Evolutionary conservation across 257 asterid genomes (phyloP).

Genomic region (Lavandula angustifolia): DNA sequence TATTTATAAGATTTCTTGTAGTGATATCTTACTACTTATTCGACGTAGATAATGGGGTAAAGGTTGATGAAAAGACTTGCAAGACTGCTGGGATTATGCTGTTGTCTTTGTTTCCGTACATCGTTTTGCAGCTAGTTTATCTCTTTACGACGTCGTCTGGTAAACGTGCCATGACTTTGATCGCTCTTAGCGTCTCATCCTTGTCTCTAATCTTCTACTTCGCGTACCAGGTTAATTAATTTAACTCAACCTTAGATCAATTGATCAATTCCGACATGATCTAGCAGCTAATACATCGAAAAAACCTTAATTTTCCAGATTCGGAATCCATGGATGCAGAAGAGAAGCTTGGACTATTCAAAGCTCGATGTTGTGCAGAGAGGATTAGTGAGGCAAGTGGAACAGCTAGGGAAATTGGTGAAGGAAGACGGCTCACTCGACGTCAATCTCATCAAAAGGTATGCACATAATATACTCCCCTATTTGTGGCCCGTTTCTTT

Average conservation of each 20-base stretch:
- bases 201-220: conserved; percentile 36
- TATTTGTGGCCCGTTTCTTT: too few relatives aligned
- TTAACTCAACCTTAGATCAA: too few relatives aligned
- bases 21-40: too few relatives aligned
- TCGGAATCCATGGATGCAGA: conserved; percentile 55
- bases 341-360: conserved; percentile 53
- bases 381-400: conserved; percentile 39
- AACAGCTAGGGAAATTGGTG: conserved; percentile 39
- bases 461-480: not conserved
- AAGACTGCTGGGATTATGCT: conserved; percentile 49
- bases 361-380: conserved; percentile 44
- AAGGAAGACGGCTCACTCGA: conserved; percentile 45
- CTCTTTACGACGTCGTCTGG: conserved; percentile 29
- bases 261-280: too few relatives aligned
- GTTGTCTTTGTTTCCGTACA: conserved; percentile 48
- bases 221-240: conserved; percentile 42
- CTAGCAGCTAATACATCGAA: too few relatives aligned
- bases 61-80: conserved; percentile 39
- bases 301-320: conserved; percentile 31
- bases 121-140: conserved; percentile 38
- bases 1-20: too few relatives aligned
- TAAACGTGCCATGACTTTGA: conserved; percentile 32
- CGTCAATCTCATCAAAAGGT: conserved; percentile 38
- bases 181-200: conserved; percentile 39
- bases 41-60: conserved; percentile 46